phyloP scores from a whole-genome alignment of 805 yeast genomes.

The Starmerella tilneyi region DNA sequence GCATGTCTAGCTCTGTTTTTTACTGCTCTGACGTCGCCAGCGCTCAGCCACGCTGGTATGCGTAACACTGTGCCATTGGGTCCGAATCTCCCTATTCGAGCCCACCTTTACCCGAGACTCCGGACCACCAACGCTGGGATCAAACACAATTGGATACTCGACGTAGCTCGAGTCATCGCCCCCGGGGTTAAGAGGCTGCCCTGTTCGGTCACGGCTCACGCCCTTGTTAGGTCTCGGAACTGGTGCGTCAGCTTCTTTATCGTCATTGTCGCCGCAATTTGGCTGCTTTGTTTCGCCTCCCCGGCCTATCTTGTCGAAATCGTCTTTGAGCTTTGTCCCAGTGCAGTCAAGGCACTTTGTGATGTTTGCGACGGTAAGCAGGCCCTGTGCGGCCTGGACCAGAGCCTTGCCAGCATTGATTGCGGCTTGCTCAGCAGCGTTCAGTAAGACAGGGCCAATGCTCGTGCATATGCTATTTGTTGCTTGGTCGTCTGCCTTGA shows the following conservation, averaged over 20 bases:
- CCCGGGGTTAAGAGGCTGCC: neutral
- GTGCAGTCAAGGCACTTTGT: conserved; percentile 1
- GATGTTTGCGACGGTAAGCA: conserved; percentile 1
- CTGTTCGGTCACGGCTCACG: conserved; percentile 1
- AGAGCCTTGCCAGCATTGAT: conserved; percentile 5
- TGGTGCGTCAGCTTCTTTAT: neutral
- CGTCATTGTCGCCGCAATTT: neutral
- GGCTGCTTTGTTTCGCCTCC: neutral
- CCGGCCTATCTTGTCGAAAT: too few relatives aligned
- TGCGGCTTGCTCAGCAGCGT: conserved; percentile 2
- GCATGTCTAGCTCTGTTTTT: too few relatives aligned
- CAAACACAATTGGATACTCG: neutral
- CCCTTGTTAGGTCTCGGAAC: neutral
- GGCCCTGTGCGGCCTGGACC: neutral
- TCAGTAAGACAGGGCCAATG: neutral
- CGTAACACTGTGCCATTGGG: neutral
- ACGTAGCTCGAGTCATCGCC: neutral
- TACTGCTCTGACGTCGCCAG: conserved; percentile 1
- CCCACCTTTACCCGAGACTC: neutral
- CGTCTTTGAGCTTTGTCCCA: neutral
- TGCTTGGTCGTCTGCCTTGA: neutral
- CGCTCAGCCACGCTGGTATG: neutral
- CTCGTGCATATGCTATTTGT: neutral
- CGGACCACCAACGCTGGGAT: neutral
- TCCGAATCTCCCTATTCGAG: neutral